Evolutionary conservation across 129 eudicot species (phyloP), one percentile per base, ranked within the genome.

Genomic region (Flaveria sonorensis): DNA sequence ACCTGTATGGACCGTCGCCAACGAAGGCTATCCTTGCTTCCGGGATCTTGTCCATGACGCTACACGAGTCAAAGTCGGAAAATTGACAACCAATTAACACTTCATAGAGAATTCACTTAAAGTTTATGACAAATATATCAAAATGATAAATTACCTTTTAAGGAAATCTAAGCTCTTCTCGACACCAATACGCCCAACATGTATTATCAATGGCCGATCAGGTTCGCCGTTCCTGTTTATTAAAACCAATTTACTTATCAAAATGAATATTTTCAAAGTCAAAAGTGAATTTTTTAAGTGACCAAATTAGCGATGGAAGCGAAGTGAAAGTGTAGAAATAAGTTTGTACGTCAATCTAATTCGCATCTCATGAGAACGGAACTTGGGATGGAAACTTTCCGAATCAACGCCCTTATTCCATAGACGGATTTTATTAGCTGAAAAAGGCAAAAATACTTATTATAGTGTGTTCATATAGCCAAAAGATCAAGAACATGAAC

Each of bases 401-500:
- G 99, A 95, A 80, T 95, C 99, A 30, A 95, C 97, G 39, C 99
- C 99, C 81, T 95, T 95, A 72, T 95, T 95, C 99, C 99, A 95
- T 62, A 92, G 87, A 21, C 99, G 97, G 66, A 95, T 95, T 69
- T 78, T 80, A 73, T 92, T 87, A 56, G 89, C 99, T 95, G 96
- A 72, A 80, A 80, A 77, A 60, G 21, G 18, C 45, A 21, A 64
- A 60, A 7, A 53, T 4, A 24, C 14, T 3, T 21, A 15, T 20
- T 40, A 79, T 28, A 40, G 26, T 55, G 26, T 13, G 3, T 50
- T 36, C 23, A 72, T 71, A 57, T 47, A 15, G 6, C 13, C 39
- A 28, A 66, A 61, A 24, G 10, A 73, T 39, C 45, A 39, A 47
- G 12, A 30, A 21, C 66, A 71, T 50, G 14, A 1, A 16, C 10